phyloP scores from a whole-genome alignment of 2,329 filamentous ascomycete species.

The Verticillium klebahnii region DNA sequence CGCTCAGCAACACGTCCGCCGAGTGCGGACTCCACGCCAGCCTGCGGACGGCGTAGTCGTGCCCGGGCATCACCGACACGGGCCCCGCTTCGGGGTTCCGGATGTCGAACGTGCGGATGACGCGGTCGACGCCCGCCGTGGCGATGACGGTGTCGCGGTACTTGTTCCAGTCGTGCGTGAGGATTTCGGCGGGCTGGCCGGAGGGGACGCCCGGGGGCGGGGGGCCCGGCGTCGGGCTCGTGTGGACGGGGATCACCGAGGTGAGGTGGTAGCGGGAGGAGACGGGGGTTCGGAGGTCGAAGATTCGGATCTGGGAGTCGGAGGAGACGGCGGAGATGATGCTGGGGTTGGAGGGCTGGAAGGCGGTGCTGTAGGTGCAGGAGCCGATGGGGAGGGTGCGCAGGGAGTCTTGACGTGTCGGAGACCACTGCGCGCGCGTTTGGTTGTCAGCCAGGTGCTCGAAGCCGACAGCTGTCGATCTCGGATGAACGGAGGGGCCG shows the following conservation, averaged over 20 bases:
- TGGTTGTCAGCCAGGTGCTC: conserved; percentile 1
- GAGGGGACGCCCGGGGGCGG: conserved; percentile 34
- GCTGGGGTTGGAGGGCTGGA: conserved; percentile 81
- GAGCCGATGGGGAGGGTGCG: conserved; percentile 85
- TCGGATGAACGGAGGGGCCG: neutral
- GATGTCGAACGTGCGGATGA: conserved; percentile 87
- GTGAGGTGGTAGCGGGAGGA: conserved; percentile 85
- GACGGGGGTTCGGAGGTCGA: conserved; percentile 83
- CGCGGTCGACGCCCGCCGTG: conserved; percentile 81
- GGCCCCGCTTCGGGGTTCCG: conserved; percentile 71
- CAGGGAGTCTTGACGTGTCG: conserved; percentile 67
- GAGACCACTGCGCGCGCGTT: conserved; percentile 63
- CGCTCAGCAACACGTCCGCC: conserved; percentile 80
- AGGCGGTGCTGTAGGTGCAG: conserved; percentile 91
- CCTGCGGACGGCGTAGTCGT: conserved; percentile 85
- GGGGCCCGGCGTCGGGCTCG: conserved; percentile 38
- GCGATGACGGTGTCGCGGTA: conserved; percentile 83
- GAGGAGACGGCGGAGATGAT: conserved; percentile 83
- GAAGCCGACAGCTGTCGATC: neutral
- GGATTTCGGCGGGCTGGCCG: conserved; percentile 68
- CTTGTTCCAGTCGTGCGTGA: conserved; percentile 99
- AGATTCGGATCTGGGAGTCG: conserved; percentile 85
- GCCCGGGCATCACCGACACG: conserved; percentile 69
- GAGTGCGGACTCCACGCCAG: conserved; percentile 92
- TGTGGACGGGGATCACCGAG: conserved; percentile 78